Evolutionary conservation across 2,329 filamentous ascomycete species (phyloP), one percentile per base, ranked within the genome.

Genomic region (Botryosphaeria dothidea): DNA sequence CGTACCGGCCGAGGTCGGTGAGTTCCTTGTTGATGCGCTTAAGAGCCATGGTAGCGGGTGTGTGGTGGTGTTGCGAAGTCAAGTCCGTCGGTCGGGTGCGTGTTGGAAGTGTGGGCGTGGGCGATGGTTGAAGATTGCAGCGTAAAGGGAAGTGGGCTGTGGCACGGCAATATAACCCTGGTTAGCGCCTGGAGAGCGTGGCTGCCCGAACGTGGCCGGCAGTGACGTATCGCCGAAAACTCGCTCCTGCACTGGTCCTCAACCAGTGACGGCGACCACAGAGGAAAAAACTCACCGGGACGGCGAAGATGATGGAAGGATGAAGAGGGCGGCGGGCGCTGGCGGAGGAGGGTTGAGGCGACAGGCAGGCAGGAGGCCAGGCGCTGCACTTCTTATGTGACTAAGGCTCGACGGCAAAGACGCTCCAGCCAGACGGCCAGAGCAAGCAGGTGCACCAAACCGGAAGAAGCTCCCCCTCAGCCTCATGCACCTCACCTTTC

Each of bases 21-120:
- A 95, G 88, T 83, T 95, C 92, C 89, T 93, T 95, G 87, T 94
- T 94, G 82, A 95, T 95, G 82, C 92, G 89, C 90, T 95, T 95
- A 75, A 95, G 87, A 82, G 92, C 92, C 92, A 95, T 95, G 67
- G 72, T 63, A 66, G 51, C 54, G 67, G 72, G n/a, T 46, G 70
- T 71, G 69, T 71, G 62, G 68, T 67, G 67, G 66, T 67, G 67
- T 43, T 2, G 29, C 17, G 52, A 31, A 8, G 4, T 8, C 38
- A 36, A n/a, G 34, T 43, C 43, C 21, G 56, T 52, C 36, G 45
- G 23, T 48, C 54, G 38, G 62, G 43, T 52, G 63, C 41, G 31
- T 27, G 63, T 45, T 54, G 66, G 61, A 66, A 66, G 66, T 65
- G 41, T 56, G 46, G 31, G 43, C 17, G 46, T 41, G 66, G 34